Evolutionary conservation across 495 filamentous ascomycete species (phyloP), one percentile per base, ranked within the genome.

Genomic region (Penicillium chermesinum): DNA sequence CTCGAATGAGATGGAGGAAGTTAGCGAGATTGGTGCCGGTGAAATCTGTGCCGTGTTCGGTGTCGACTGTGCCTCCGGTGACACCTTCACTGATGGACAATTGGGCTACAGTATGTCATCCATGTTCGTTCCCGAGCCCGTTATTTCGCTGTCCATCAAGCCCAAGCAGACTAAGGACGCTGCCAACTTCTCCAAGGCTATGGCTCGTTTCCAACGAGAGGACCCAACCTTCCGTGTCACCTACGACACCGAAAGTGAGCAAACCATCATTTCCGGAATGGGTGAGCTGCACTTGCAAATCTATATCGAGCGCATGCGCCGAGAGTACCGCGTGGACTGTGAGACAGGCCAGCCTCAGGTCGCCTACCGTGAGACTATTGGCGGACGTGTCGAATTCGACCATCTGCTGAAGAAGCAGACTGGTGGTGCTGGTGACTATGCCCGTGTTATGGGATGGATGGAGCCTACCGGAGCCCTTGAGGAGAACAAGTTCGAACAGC

Each of bases 31-130:
- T 41, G 87, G 89, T 36, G 89, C 94, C 33, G 94, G 94, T 60
- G 94, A 99, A 63, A 97, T 99, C 46, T 97, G 94, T 61, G 94
- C 94, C 41, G 91, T 99, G 46, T 99, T 99, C 63, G 94, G 94
- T 63, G 85, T 99, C 44, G 94, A 99, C 49, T 99, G 94, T 69
- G 90, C 94, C 16, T 96, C 91, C 27, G 94, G 94, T 56, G 94
- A 99, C 61, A 96, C 91, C 20, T 99, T 99, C 76, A 96, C 94
- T 13, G 94, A 99, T 61, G 94, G 94, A 43, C 74, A 79, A 35
- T 71, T 97, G n/a, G 88, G 86, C 38, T 99, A 96, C 72, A 85
- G 81, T 52, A 96, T 99, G 91, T 88, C 89, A 20, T 93, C 90
- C 55, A 99, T 99, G 94, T 97, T 87, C 67, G 94, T 99, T 40